These are phyloP conservation scores for Sugiyamaella lignohabitans DNA, from an alignment of 805 yeast genomes.

Conservation along the genomic window DNA sequence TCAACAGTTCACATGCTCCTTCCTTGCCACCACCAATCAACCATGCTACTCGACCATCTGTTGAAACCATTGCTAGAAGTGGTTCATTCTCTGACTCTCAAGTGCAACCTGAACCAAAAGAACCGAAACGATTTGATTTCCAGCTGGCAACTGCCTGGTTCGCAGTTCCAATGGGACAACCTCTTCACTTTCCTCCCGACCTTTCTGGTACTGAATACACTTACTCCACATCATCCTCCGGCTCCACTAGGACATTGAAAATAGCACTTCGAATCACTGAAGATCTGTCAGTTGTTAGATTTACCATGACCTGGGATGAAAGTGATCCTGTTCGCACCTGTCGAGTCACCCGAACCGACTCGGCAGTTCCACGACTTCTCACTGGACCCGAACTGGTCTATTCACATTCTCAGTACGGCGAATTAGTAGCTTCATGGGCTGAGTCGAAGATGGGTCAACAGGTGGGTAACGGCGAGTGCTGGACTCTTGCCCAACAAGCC, in stretches of 20 bases:
- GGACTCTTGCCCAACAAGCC: slow-evolving; percentile 36
- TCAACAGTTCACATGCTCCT: slow-evolving; percentile 2
- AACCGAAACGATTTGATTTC: slow-evolving; percentile 16
- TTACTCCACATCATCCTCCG: slow-evolving; percentile 17
- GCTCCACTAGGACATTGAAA: slow-evolving; percentile 18
- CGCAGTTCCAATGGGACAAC: slow-evolving; percentile 15
- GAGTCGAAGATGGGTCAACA: slow-evolving; percentile 29
- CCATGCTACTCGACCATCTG: slow-evolving; percentile 8
- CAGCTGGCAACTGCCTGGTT: slow-evolving; percentile 24
- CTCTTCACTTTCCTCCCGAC: slow-evolving; percentile 24
- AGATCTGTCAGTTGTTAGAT: slow-evolving; percentile 29
- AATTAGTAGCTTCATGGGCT: slow-evolving; percentile 31
- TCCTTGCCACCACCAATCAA: slow-evolving; percentile 4
- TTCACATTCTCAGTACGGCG: slow-evolving; percentile 27
- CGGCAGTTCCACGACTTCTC: slow-evolving; percentile 39
- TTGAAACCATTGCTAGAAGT: background rate
- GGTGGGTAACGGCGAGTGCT: slow-evolving; percentile 37
- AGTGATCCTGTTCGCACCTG: slow-evolving; percentile 34
- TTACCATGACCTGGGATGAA: slow-evolving; percentile 27
- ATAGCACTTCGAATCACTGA: slow-evolving; percentile 27
- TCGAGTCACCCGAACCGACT: slow-evolving; percentile 30
- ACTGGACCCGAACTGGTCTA: slow-evolving; percentile 23
- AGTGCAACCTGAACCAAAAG: background rate
- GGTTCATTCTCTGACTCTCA: background rate
- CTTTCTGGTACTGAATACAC: slow-evolving; percentile 24